Percentiles rank a stretch among this genome's conserved stretches.
phyloP scores from a whole-genome alignment of 2,329 filamentous ascomycete species.

The Tolypocladium ophioglossoides region DNA sequence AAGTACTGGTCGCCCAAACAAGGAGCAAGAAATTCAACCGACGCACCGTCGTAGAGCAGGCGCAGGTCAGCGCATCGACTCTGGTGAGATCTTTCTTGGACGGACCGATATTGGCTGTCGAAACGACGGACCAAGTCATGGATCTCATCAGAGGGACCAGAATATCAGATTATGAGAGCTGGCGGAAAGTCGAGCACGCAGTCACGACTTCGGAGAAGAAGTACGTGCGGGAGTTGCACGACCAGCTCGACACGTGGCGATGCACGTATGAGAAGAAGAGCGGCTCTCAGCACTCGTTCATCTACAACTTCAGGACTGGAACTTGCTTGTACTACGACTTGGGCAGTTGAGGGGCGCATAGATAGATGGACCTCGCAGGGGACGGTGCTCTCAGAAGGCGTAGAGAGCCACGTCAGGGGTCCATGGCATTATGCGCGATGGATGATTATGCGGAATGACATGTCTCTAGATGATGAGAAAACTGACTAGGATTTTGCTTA shows the following conservation, averaged over 20 bases:
- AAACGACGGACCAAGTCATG: constrained; percentile 76
- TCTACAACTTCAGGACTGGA: constrained; percentile 85
- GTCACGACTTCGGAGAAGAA: constrained; percentile 68
- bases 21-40: constrained; percentile 89
- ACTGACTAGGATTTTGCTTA: not conserved
- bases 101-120: constrained; percentile 77
- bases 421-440: not conserved
- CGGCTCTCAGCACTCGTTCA: constrained; percentile 62
- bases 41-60: constrained; percentile 74
- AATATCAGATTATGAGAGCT: constrained; percentile 71
- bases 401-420: not conserved
- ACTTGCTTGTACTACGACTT: constrained; percentile 82
- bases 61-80: constrained; percentile 46
- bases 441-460: not conserved
- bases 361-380: not conserved
- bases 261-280: constrained; percentile 42
- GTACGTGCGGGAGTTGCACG: constrained; percentile 75
- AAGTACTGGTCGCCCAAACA: constrained; percentile 73
- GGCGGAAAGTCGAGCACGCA: constrained; percentile 70
- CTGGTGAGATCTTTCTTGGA: constrained; percentile 62
- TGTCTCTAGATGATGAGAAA: not conserved
- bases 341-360: constrained; percentile 20
- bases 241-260: constrained; percentile 57
- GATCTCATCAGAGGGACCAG: constrained; percentile 64
- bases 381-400: not conserved